Percentiles rank a stretch among this genome's conserved stretches.
phyloP scores from a whole-genome alignment of 2,329 filamentous ascomycete species.

The Exophiala sp. region DNA sequence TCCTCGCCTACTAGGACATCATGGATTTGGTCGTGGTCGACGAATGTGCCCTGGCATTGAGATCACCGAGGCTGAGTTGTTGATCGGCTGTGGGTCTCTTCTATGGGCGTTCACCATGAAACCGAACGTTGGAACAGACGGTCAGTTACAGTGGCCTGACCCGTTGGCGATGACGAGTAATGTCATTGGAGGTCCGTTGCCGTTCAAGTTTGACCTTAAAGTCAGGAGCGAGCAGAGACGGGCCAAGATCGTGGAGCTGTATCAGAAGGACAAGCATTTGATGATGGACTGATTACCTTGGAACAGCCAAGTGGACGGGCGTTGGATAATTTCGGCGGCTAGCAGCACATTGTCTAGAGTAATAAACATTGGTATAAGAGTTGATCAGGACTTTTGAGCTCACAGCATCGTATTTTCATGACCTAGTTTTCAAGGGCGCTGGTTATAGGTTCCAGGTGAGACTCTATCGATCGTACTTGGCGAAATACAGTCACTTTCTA shows the following conservation, averaged over 20 bases:
- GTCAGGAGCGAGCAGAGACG: slow-evolving; percentile 17
- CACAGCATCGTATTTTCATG: too few species aligned
- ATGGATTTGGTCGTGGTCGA: slow-evolving; percentile 31
- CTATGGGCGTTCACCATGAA: slow-evolving; percentile 28
- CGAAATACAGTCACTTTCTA: too few species aligned
- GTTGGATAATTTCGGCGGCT: too few species aligned
- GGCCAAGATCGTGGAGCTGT: slow-evolving; percentile 1
- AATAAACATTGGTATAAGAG: too few species aligned
- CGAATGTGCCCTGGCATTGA: slow-evolving; percentile 32
- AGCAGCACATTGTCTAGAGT: too few species aligned
- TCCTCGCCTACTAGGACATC: slow-evolving; percentile 29
- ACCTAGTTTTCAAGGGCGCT: too few species aligned
- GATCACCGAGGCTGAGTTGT: slow-evolving; percentile 27
- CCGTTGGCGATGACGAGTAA: slow-evolving; percentile 26
- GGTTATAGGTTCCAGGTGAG: too few species aligned
- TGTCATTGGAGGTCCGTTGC: slow-evolving; percentile 28
- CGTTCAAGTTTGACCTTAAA: slow-evolving; percentile 30
- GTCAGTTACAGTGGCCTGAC: slow-evolving; percentile 25
- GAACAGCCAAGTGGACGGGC: too few species aligned
- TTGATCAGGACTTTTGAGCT: too few species aligned
- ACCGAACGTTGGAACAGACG: slow-evolving; percentile 25
- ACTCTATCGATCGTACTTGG: too few species aligned
- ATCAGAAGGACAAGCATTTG: too few species aligned
- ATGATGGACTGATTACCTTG: too few species aligned
- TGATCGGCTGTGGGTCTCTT: slow-evolving; percentile 29